Evolutionary conservation across 768 basidiomycete genomes (phyloP).

Genomic region (Suillus alpinus): DNA sequence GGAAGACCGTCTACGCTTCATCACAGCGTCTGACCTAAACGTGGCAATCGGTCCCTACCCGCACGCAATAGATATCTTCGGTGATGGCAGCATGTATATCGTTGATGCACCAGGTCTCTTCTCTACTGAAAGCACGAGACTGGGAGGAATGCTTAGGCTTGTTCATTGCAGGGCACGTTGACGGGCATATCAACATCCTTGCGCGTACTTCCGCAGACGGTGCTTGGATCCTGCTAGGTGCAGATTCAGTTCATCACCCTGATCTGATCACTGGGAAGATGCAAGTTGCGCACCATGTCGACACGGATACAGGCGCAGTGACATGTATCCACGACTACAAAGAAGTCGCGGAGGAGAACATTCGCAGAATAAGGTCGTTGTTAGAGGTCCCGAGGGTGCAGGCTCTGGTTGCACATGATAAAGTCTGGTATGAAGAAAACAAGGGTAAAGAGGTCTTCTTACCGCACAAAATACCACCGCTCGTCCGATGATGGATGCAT

Average conservation of each 20-base stretch:
- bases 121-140: neutral
- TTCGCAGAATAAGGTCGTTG: constrained; percentile 39
- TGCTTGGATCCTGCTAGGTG: constrained; percentile 52
- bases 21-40: constrained; percentile 28
- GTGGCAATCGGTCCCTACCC: constrained; percentile 46
- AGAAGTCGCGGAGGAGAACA: constrained; percentile 40
- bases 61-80: constrained; percentile 45
- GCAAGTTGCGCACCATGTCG: constrained; percentile 29
- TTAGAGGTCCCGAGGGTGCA: constrained; percentile 36
- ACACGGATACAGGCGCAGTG: constrained; percentile 16
- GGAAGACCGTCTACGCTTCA: constrained; percentile 32
- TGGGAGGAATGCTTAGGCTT: neutral
- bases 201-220: constrained; percentile 50
- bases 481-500: neutral
- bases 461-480: constrained; percentile 17
- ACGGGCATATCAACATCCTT: constrained; percentile 49
- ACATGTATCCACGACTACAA: constrained; percentile 45
- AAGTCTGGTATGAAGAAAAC: constrained; percentile 48
- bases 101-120: constrained; percentile 42
- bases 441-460: constrained; percentile 39
- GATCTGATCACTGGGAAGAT: constrained; percentile 42
- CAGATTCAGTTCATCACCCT: constrained; percentile 52
- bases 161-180: constrained; percentile 36
- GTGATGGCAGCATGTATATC: constrained; percentile 56
- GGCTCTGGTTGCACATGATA: constrained; percentile 54